These are phyloP conservation scores for Cryphonectria naterciae DNA, from an alignment of 2,329 filamentous ascomycete genomes.

Conservation along the genomic window DNA sequence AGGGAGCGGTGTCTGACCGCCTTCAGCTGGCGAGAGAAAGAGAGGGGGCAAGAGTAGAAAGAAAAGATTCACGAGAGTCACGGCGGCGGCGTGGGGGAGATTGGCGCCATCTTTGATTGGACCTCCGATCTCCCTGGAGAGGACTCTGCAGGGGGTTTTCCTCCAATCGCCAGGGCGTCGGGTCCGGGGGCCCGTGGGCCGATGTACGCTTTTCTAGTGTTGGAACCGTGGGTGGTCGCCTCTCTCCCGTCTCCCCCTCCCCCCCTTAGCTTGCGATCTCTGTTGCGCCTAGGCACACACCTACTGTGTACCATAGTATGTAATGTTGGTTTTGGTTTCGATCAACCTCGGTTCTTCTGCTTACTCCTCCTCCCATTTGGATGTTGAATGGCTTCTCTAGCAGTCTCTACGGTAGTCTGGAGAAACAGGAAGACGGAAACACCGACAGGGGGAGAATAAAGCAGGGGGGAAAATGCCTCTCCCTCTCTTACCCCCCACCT, in stretches of 20 bases:
- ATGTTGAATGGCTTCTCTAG: too few species aligned
- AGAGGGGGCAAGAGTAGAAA: too few species aligned
- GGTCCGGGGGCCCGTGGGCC: conserved; percentile 13
- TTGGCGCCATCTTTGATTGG: conserved; percentile 10
- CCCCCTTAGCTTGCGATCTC: not conserved
- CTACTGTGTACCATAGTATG: not conserved
- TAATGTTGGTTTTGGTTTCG: not conserved
- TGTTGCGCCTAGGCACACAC: not conserved
- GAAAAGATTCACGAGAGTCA: not conserved
- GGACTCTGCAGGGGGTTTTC: conserved; percentile 4
- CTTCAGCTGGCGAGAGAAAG: not conserved
- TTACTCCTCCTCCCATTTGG: not conserved
- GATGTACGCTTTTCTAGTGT: not conserved
- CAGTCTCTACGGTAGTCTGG: not conserved
- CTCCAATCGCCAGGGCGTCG: conserved; percentile 13
- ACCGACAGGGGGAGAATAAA: not conserved
- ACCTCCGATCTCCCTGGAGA: not conserved
- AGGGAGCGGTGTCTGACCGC: conserved; percentile 24
- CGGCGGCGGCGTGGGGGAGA: conserved; percentile 6
- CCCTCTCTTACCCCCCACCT: not conserved
- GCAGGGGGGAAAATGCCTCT: not conserved
- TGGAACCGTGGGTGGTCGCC: not conserved
- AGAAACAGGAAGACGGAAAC: not conserved
- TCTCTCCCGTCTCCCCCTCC: too few species aligned
- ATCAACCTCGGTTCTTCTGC: not conserved